Evolutionary conservation across 1,139 yeast genomes (phyloP).

Genomic region (Nakaseomyces sp.): DNA sequence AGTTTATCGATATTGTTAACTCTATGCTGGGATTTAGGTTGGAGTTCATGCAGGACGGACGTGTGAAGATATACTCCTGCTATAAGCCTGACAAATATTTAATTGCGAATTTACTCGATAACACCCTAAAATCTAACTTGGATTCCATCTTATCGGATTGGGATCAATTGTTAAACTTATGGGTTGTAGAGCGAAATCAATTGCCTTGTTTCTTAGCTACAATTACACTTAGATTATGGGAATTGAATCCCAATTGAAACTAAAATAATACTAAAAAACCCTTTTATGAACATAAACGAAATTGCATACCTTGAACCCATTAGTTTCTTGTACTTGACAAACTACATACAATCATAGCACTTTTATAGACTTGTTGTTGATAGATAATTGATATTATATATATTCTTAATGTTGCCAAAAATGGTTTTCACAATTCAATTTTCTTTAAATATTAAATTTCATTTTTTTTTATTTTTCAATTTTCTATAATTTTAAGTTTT

Average conservation of each 20-base stretch:
- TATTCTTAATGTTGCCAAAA: no score
- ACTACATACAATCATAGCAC: no score
- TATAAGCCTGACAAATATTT: conserved; percentile 34
- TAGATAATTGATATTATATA: no score
- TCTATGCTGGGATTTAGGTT: conserved; percentile 65
- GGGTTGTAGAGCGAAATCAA: conserved; percentile 64
- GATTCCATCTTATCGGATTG: conserved; percentile 33
- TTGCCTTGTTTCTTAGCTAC: conserved; percentile 78
- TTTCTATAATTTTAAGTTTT: neutral
- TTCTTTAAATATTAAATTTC: no score
- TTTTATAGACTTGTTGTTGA: no score
- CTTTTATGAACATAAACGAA: no score
- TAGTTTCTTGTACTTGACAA: no score
- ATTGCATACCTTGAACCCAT: no score
- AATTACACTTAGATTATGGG: conserved; percentile 57
- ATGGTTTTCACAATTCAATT: neutral
- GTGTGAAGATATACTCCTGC: conserved; percentile 58
- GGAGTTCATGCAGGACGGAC: conserved; percentile 60
- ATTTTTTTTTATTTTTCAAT: neutral
- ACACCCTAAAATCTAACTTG: conserved; percentile 30
- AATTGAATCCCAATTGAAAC: conserved; percentile 16
- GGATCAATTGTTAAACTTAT: conserved; percentile 50
- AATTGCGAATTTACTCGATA: conserved; percentile 30
- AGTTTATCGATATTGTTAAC: conserved; percentile 61
- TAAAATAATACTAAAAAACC: no score